A percentile compares a stretch with the other conserved stretches of the same genome.
Evolutionary conservation across 164 flowering plant genomes (phyloP).

Genomic region (Chimonanthus salicifolius): DNA sequence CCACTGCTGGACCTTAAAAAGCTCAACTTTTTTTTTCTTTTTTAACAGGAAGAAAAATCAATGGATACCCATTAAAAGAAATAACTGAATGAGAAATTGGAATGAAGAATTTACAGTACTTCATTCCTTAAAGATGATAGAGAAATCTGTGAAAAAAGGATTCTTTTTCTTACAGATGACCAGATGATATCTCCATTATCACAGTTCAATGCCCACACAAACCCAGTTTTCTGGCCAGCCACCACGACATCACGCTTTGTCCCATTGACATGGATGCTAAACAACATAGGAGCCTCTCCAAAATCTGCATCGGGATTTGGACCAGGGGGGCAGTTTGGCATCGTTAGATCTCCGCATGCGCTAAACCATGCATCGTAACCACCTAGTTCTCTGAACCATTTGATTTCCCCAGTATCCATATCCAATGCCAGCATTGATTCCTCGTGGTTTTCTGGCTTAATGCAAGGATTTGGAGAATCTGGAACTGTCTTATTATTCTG

Average conservation of each 20-base stretch:
- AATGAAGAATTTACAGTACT: no score
- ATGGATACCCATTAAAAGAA: no score
- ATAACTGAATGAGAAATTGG: background rate
- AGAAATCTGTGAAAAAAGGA: background rate
- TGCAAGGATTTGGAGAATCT: background rate
- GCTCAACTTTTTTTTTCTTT: no score
- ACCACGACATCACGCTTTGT: slow-evolving; percentile 35
- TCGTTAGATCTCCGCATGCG: background rate
- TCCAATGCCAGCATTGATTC: background rate
- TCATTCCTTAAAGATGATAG: no score
- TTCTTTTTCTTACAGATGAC: slow-evolving; percentile 29
- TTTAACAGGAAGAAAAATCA: no score
- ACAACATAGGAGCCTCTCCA: slow-evolving; percentile 26
- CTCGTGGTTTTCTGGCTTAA: background rate
- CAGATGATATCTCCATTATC: slow-evolving; percentile 43
- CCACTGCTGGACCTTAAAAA: no score
- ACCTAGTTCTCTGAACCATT: background rate
- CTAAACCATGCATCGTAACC: background rate
- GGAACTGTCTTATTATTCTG: background rate
- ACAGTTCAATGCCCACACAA: slow-evolving; percentile 54
- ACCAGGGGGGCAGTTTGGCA: background rate
- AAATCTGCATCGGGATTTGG: background rate
- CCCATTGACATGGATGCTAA: slow-evolving; percentile 17
- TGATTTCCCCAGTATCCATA: background rate
- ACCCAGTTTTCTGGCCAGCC: slow-evolving; percentile 60